phyloP scores from a whole-genome alignment of 179 eudicot genomes.

The Silene vulgaris region DNA sequence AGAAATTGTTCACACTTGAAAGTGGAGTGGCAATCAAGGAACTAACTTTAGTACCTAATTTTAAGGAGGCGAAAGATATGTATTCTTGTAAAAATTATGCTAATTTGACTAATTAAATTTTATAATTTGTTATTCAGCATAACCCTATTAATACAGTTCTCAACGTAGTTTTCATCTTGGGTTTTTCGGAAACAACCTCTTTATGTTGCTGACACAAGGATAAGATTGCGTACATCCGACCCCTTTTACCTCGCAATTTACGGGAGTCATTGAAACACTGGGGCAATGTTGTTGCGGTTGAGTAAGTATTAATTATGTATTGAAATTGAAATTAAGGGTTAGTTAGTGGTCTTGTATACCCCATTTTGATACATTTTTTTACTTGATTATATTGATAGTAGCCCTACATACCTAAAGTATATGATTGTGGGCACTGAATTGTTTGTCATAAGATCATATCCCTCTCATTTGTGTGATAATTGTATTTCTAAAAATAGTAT shows the following conservation, averaged over 20 bases:
- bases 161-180: no score
- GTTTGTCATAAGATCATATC: neutral
- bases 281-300: neutral
- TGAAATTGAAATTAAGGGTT: neutral
- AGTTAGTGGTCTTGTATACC: slow-evolving; percentile 18
- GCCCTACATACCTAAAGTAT: slow-evolving; percentile 8
- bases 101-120: neutral
- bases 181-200: no score
- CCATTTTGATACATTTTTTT: slow-evolving; percentile 6
- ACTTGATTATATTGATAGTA: neutral
- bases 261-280: no score
- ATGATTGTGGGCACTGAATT: slow-evolving; percentile 2
- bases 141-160: no score
- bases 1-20: slow-evolving; percentile 24
- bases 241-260: no score
- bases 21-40: slow-evolving; percentile 38
- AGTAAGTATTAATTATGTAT: slow-evolving; percentile 14
- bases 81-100: slow-evolving; percentile 10
- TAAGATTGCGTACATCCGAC: no score
- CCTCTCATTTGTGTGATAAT: neutral
- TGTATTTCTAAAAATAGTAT: neutral
- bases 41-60: slow-evolving; percentile 30
- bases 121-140: neutral
- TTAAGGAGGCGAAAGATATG: slow-evolving; percentile 14
- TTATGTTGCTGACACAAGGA: no score